Conservation (phyloP, 139 green algal species). For the Chlorella sp. region DNA sequence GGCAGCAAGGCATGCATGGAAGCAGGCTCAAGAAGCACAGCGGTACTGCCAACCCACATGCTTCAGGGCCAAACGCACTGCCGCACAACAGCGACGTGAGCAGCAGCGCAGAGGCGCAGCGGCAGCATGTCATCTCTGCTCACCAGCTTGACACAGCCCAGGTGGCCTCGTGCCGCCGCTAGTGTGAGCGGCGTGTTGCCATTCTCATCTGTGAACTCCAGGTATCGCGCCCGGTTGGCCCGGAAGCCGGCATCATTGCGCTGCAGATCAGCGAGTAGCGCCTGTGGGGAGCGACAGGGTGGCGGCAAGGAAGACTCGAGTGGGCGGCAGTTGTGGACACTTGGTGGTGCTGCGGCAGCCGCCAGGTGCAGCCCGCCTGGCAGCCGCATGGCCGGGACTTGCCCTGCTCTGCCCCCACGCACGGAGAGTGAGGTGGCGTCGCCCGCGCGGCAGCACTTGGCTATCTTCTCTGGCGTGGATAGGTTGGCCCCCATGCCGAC, state of each 20-base stretch:
- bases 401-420: background rate
- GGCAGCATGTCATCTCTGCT: background rate
- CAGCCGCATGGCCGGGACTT: no score
- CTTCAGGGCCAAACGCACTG: no score
- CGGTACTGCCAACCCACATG: no score
- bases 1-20: no score
- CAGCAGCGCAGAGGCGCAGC: background rate
- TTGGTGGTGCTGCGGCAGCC: no score
- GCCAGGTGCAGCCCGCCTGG: no score
- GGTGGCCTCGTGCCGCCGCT: constrained; percentile 19
- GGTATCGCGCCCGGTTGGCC: constrained; percentile 14
- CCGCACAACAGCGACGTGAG: no score
- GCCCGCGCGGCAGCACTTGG: background rate
- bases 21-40: no score
- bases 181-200: constrained; percentile 46
- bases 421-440: background rate
- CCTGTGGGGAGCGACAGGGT: background rate
- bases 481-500: constrained; percentile 14
- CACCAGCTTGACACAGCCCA: constrained; percentile 29
- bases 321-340: no score
- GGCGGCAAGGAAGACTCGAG: no score
- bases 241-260: constrained; percentile 20
- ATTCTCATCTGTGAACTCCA: constrained; percentile 24
- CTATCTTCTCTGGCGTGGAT: constrained; percentile 32
- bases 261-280: constrained; percentile 22